Conservation (phyloP, 148 eudicot species). For the Fagopyrum homotropicum region DNA sequence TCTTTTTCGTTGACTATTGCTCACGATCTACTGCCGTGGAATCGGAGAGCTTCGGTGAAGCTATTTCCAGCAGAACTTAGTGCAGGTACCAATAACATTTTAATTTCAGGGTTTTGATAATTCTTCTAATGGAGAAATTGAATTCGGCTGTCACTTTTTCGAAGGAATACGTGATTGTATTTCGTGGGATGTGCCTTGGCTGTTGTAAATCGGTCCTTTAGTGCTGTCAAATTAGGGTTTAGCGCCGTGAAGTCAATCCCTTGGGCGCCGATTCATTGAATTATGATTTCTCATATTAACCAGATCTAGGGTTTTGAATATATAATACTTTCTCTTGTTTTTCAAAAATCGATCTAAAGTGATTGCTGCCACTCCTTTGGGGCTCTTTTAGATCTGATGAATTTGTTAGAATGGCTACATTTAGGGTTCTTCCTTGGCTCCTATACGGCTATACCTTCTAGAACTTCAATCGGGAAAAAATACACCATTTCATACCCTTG, state of each 20-base stretch:
- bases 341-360: background rate
- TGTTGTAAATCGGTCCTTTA: background rate
- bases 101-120: background rate
- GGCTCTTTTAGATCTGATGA: background rate
- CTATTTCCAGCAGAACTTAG: background rate
- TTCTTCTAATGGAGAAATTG: background rate
- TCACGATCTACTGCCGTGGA: background rate
- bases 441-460: background rate
- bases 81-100: background rate
- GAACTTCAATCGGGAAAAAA: background rate
- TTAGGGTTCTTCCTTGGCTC: background rate
- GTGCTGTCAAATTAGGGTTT: background rate
- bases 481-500: background rate
- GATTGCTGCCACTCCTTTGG: background rate
- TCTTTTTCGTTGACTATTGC: background rate
- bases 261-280: conserved; percentile 9
- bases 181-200: background rate
- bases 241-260: background rate
- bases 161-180: background rate
- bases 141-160: background rate
- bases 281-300: background rate
- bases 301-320: conserved; percentile 3
- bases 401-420: background rate
- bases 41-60: conserved; percentile 1
- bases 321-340: background rate